Base-by-base conservation (phyloP, 805 yeast genomes). In the Groenewaldozyma tartarivorans region DNA sequence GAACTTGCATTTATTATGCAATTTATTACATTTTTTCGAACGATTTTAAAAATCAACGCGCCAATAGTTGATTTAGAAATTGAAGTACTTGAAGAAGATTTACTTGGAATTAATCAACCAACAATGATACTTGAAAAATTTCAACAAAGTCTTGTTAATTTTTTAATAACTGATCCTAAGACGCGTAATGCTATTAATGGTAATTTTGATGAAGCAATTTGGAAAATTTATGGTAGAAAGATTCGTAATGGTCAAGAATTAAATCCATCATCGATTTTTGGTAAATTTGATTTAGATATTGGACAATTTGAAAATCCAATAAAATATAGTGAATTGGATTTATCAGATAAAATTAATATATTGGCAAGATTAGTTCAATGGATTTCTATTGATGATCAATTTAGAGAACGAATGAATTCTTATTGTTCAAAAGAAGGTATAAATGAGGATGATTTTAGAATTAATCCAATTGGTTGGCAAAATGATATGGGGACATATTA, bases 41-140 rank as follows among this genome's bases (percentile, higher is more conserved):
- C 36, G 6, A 27, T 45, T 17, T 41, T 56, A 26, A 45, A 48
- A 38, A 42, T 52, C 21, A 51, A 54, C 9, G 48, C 47, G 2
- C 48, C 49, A n/a, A 56, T 47, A 18, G 45, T 50, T 13, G 55
- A 50, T 15, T 46, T 54, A 19, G 53, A 41, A n/a, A 39, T 52
- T 11, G 51, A 56, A 43, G 51, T 51, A 11, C 43, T 59, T 18
- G 64, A 59, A 39, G 60, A 58, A 36, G 62, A 57, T 33, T 42
- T 58, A 17, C 39, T 54, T 5, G 62, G 62, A 1, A 36, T 48
- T 15, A 45, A 43, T 20, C 38, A 46, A n/a, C 45, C 47, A 5
- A 35, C 34, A n/a, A 36, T 33, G 18, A 35, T 53, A 5, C 36
- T 53, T 35, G 32, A 36, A 20, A 33, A 35, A 29, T 15, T 46